Conservation (phyloP, 169 alveolate genomes). For the Ichthyophthirius multifiliis region DNA sequence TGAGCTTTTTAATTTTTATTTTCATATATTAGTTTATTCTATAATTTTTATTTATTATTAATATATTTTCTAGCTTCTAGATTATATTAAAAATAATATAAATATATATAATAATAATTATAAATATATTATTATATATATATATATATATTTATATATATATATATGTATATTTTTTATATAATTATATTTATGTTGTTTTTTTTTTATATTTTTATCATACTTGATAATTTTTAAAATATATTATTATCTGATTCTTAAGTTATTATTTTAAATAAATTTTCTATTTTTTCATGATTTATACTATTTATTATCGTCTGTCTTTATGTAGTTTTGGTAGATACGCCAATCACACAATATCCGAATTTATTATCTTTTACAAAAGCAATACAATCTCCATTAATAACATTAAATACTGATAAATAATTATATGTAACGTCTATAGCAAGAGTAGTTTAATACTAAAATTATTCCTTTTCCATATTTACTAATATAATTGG, state of each 20-base stretch:
- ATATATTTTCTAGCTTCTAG: background rate
- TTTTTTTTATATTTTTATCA: background rate
- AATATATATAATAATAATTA: no score
- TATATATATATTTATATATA: no score
- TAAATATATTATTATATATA: no score
- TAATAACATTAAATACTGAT: background rate
- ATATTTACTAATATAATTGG: background rate
- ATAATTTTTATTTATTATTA: background rate
- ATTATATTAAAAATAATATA: background rate
- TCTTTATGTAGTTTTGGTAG: background rate
- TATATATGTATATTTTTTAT: no score
- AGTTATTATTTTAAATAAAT: background rate
- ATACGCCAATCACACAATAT: background rate
- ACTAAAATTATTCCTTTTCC: background rate
- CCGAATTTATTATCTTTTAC: background rate
- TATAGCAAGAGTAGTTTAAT: background rate
- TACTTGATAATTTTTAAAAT: background rate
- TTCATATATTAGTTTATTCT: background rate
- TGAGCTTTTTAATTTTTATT: background rate
- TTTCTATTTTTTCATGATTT: background rate
- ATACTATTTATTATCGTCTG: background rate
- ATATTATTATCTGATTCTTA: background rate
- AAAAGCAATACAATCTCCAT: background rate
- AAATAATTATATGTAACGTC: background rate
- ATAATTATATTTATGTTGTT: no score